phyloP scores from a whole-genome alignment of 2,329 filamentous ascomycete genomes.

The Clonostachys byssicola region DNA sequence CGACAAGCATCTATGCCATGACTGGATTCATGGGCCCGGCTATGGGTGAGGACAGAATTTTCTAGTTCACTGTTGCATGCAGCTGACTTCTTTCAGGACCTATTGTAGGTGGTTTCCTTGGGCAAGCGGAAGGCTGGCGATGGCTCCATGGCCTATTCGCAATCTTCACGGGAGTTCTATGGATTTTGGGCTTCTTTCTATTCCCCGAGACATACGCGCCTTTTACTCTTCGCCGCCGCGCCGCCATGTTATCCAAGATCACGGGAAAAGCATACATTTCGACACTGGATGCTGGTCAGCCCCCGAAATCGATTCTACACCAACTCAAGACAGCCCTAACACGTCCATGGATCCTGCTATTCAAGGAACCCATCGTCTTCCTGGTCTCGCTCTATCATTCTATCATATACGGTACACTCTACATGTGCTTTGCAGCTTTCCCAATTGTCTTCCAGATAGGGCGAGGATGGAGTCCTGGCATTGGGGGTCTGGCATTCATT shows the following conservation, averaged over 20 bases:
- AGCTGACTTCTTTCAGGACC: conserved; percentile 55
- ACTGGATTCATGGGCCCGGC: conserved; percentile 57
- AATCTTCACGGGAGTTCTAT: conserved; percentile 48
- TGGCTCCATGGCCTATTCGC: conserved; percentile 55
- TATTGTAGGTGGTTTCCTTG: conserved; percentile 55
- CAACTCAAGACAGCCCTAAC: conserved; percentile 48
- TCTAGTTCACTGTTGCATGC: conserved; percentile 46
- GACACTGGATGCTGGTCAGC: conserved; percentile 35
- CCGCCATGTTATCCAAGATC: conserved; percentile 34
- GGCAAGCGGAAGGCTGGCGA: conserved; percentile 50
- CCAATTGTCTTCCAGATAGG: conserved; percentile 51
- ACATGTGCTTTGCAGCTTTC: conserved; percentile 42
- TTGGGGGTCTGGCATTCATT: conserved; percentile 52
- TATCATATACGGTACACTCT: conserved; percentile 42
- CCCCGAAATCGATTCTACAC: neutral
- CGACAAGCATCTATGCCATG: conserved; percentile 59
- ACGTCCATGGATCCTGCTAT: conserved; percentile 56
- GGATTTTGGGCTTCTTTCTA: conserved; percentile 36
- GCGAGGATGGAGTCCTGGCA: conserved; percentile 45
- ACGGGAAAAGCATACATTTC: conserved; percentile 48
- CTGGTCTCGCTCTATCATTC: conserved; percentile 55
- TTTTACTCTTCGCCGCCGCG: conserved; percentile 40
- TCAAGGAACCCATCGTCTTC: conserved; percentile 58
- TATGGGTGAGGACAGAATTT: conserved; percentile 16
- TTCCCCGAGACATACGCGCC: conserved; percentile 52